These are phyloP conservation scores for Plasmodium coatneyi DNA, from an alignment of 169 alveolate species.

Conservation along the genomic window DNA sequence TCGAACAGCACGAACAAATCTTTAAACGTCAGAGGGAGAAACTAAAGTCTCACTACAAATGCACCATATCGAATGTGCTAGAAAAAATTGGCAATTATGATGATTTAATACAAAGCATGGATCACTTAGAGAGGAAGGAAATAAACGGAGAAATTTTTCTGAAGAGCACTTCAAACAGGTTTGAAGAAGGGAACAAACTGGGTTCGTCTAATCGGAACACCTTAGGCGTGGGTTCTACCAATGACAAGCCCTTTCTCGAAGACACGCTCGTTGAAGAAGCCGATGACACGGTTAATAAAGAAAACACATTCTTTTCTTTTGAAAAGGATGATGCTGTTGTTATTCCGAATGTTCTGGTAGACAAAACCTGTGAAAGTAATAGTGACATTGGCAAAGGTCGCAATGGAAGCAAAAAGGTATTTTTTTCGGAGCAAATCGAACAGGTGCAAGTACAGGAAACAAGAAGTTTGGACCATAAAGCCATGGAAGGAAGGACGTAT, in stretches of 20 bases:
- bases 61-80: background rate
- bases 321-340: background rate
- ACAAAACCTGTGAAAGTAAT: background rate
- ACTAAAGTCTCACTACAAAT: constrained; percentile 37
- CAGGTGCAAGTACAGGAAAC: background rate
- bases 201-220: background rate
- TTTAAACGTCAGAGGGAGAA: constrained; percentile 65
- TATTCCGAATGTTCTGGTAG: constrained; percentile 2
- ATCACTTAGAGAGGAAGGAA: constrained; percentile 4
- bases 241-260: background rate
- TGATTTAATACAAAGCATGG: constrained; percentile 4
- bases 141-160: background rate
- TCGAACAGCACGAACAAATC: constrained; percentile 31
- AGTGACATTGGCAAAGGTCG: background rate
- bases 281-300: background rate
- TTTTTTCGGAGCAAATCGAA: background rate
- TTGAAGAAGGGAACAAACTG: background rate
- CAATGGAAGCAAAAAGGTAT: background rate
- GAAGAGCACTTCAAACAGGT: background rate
- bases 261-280: constrained; percentile 1
- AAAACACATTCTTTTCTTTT: background rate
- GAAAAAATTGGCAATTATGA: constrained; percentile 4
- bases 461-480: background rate
- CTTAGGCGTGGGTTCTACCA: background rate
- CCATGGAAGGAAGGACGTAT: background rate